Evolutionary conservation across 2,329 filamentous ascomycete species (phyloP), one percentile per base, ranked within the genome.

Genomic region (Aspergillus texensis): DNA sequence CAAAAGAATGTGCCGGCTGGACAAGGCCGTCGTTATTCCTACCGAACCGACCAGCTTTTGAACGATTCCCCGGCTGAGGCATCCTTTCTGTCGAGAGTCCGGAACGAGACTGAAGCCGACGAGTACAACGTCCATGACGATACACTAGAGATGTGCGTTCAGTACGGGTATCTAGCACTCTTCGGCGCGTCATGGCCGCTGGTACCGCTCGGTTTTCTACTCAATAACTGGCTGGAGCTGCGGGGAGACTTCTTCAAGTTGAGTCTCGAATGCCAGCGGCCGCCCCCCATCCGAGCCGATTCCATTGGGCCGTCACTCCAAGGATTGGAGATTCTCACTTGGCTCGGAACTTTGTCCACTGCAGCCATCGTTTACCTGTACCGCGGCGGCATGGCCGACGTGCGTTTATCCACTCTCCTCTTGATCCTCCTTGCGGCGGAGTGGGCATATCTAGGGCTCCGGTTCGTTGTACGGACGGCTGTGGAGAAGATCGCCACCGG

Each of bases 171-270:
- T 75, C 84, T 99, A 0, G 90, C 91, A 0, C 85, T 98, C 11
- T 98, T 98, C 78, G 95, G 92, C 0, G 91, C 95, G 2, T 89
- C 97, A 60, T 99, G 95, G 95, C 95, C 95, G 0, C 82, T 98
- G n/a, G 94, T 94, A 0, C 90, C 91, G 2, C 85, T 93, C 62
- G 94, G 91, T 1, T 98, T 98, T 81, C 81, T 98, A 14, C 82
- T 95, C 78, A 98, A 98, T 81, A 96, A 98, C 80, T 98, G 94
- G 93, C 82, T 99, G 62, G 95, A 98, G 76, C 86, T 98, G 45
- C 91, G 95, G 48, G 92, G 92, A 0, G 95, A 99, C 74, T 94
- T 94, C 2, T 86, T 97, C 80, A 99, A 99, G 78, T 96, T 98
- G 71, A 93, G 93, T 61, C 85, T 93, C 55, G 91, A 94, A 77